Evolutionary conservation across 352 stramenopile genomes (phyloP).

Genomic region (Phytophthora quininea): DNA sequence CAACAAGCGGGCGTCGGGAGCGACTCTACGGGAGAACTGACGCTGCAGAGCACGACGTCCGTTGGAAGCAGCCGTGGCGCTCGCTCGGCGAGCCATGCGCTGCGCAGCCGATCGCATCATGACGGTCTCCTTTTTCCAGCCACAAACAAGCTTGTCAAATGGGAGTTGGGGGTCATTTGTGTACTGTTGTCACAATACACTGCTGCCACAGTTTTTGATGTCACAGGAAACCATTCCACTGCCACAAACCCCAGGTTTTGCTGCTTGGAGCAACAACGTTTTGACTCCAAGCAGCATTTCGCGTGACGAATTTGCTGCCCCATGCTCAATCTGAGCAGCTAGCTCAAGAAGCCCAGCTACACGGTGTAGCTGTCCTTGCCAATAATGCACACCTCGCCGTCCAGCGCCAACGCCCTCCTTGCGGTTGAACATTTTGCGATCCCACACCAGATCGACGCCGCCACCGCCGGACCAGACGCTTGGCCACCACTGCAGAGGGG

Average conservation of each 20-base stretch:
- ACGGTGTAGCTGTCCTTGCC: no score
- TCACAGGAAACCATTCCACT: no score
- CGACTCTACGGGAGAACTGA: constrained; percentile 6
- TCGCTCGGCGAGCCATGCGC: constrained; percentile 43
- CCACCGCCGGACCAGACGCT: not conserved
- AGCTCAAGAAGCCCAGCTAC: no score
- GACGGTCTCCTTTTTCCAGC: constrained; percentile 25
- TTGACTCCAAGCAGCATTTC: no score
- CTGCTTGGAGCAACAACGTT: no score
- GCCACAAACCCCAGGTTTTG: no score
- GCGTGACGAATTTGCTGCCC: no score
- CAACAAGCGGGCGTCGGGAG: constrained; percentile 15
- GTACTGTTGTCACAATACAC: not conserved
- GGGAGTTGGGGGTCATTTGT: not conserved
- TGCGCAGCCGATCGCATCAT: constrained; percentile 64
- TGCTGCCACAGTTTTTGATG: no score
- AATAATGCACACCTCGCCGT: no score
- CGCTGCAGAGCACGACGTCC: constrained; percentile 25
- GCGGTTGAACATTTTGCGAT: not conserved
- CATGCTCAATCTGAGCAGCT: no score
- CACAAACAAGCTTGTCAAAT: constrained; percentile 34
- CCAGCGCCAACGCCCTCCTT: no score
- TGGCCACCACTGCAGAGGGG: not conserved
- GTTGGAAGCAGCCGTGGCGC: constrained; percentile 15
- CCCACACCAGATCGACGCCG: not conserved